A percentile compares a stretch with the other conserved stretches of the same genome.
These are phyloP conservation scores for Globisporangium abappressorium DNA, from an alignment of 352 stramenopile species.

Conservation along the genomic window DNA sequence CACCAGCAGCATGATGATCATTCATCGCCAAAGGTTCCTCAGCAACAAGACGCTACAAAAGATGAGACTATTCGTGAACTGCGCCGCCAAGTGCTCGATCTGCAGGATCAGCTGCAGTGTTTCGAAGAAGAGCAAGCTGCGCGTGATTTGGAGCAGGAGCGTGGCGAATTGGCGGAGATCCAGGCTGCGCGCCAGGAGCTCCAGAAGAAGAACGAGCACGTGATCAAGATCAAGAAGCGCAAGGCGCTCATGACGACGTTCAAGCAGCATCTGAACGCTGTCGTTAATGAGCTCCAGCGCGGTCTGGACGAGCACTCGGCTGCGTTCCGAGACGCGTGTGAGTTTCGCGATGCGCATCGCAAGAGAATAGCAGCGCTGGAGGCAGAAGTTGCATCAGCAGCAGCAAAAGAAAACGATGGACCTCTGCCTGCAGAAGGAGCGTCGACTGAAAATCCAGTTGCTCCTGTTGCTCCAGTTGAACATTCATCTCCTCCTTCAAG, in stretches of 20 bases:
- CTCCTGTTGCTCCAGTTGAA: not conserved
- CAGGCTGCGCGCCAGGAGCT: conserved; percentile 29
- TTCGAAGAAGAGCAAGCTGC: conserved; percentile 15
- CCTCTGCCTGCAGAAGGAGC: not conserved
- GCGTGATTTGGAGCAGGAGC: conserved; percentile 26
- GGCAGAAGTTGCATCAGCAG: not conserved
- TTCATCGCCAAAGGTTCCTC: not conserved
- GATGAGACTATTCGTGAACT: conserved; percentile 18
- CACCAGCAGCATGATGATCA: not conserved
- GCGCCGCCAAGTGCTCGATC: conserved; percentile 17
- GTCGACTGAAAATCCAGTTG: conserved; percentile 5
- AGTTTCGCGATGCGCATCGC: conserved; percentile 40
- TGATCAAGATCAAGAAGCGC: conserved; percentile 35
- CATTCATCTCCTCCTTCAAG: not conserved
- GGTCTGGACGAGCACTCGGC: conserved; percentile 54
- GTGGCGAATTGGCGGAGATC: conserved; percentile 31
- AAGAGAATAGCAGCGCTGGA: not conserved
- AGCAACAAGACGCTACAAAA: conserved; percentile 1
- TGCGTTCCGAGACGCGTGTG: conserved; percentile 61
- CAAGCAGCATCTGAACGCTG: conserved; percentile 29
- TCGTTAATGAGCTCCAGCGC: conserved; percentile 48
- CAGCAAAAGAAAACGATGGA: not conserved
- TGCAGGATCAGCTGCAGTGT: conserved; percentile 19
- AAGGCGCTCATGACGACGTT: conserved; percentile 41
- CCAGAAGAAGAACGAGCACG: conserved; percentile 37